Evolutionary conservation across 2,329 filamentous ascomycete genomes (phyloP), one percentile per base, ranked within the genome.

Genomic region (Fusarium ramigenum): DNA sequence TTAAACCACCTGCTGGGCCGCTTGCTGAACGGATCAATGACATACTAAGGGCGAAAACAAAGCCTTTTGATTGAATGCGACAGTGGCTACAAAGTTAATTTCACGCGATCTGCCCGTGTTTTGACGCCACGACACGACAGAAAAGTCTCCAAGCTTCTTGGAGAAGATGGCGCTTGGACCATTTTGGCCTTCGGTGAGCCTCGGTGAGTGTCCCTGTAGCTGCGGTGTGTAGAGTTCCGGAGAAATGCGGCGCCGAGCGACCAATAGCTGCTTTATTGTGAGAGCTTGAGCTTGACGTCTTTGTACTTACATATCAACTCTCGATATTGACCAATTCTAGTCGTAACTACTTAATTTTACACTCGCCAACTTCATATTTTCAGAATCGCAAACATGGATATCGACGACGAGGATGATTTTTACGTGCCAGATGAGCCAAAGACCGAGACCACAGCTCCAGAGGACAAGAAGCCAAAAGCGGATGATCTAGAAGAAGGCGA

Each of bases 371-470:
- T 30, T 14, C 25, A 25, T 19, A 37, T 34, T 19, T 28, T 15
- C 28, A 75, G 14, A 56, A 43, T 70, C 66, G 69, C 64, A 78
- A 85, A 72, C 28, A 92, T 92, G 89, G 90, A 92, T 78, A 87
- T 92, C 66, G 90, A 92, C 80, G 90, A 92, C 73, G 90, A 91
- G 57, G 90, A 92, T 73, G 90, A 92, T 80, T 90, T 92, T 77
- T 92, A 92, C 78, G 87, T 87, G 65, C 87, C 88, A 3, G 90
- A 91, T 67, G 89, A 91, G 80, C 83, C 86, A 43, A 83, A 83
- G 56, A 77, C 79, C 25, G 79, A 85, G 62, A 74, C 72, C 15
- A 70, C 75, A 28, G 74, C 69, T 10, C 69, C 73, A 19, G 76
- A 80, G 14, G 78, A 79, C 23, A 78, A 79, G 73, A 79, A 75